Conservation (phyloP, 1,284 basidiomycete species). For the Ganoderma meredithae region DNA sequence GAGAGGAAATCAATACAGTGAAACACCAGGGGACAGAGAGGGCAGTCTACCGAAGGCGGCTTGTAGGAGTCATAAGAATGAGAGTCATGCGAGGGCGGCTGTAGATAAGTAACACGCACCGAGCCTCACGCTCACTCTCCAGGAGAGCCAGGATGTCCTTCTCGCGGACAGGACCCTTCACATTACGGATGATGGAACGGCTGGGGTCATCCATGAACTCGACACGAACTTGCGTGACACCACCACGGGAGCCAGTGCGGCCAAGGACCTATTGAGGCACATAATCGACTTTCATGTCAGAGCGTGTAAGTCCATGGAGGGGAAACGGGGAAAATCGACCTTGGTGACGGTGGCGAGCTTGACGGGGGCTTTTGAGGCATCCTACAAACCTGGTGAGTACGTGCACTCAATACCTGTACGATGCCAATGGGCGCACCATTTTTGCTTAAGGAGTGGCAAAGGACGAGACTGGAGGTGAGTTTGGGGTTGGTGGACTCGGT, state of each 20-base stretch:
- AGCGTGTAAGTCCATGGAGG: slow-evolving; percentile 5
- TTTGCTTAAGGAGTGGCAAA: slow-evolving; percentile 34
- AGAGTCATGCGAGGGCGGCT: slow-evolving; percentile 8
- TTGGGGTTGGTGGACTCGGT: slow-evolving; percentile 39
- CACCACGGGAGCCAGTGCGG: slow-evolving; percentile 98
- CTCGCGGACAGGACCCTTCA: slow-evolving; percentile 97
- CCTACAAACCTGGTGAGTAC: slow-evolving; percentile 48
- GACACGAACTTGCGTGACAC: slow-evolving; percentile 99
- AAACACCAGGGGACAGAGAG: slow-evolving; percentile 25
- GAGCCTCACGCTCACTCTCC: slow-evolving; percentile 99
- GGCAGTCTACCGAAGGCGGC: slow-evolving; percentile 51
- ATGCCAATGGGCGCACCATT: slow-evolving; percentile 35
- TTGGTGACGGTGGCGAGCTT: slow-evolving; percentile 97
- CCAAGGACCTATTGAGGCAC: slow-evolving; percentile 82
- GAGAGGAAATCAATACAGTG: slow-evolving; percentile 29
- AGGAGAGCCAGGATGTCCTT: slow-evolving; percentile 97
- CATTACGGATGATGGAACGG: slow-evolving; percentile 98
- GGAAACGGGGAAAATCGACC: slow-evolving; percentile 53
- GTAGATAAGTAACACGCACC: slow-evolving; percentile 65
- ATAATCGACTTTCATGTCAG: slow-evolving; percentile 16
- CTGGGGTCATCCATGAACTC: slow-evolving; percentile 99
- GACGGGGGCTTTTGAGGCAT: slow-evolving; percentile 89
- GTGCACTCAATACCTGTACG: neutral
- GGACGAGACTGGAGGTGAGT: slow-evolving; percentile 36
- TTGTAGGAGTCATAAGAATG: slow-evolving; percentile 29